These are phyloP conservation scores for Candida pseudofarinosa DNA, from an alignment of 805 yeast species.

Conservation along the genomic window DNA sequence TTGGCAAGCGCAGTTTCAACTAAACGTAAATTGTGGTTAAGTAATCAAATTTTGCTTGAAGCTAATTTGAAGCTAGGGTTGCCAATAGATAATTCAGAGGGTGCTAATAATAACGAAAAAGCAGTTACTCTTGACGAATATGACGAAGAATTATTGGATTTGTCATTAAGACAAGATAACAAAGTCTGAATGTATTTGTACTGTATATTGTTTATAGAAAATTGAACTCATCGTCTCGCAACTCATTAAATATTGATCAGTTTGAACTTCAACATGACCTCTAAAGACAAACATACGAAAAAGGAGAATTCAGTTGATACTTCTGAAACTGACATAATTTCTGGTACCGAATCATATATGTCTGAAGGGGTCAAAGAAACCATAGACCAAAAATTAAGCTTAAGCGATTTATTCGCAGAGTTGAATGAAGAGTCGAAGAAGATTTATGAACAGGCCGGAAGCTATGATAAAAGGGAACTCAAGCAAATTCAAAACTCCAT, in stretches of 20 bases:
- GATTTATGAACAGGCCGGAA: constrained; percentile 6
- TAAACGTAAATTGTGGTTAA: constrained; percentile 36
- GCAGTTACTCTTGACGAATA: constrained; percentile 7
- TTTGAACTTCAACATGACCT: background rate
- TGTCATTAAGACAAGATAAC: background rate
- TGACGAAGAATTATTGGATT: constrained; percentile 9
- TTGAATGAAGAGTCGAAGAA: constrained; percentile 19
- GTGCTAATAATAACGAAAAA: background rate
- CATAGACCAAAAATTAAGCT: constrained; percentile 13
- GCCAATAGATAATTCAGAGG: constrained; percentile 12
- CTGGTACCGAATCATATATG: constrained; percentile 21
- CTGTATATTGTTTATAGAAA: background rate
- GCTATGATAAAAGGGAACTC: constrained; percentile 16
- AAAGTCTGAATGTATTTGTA: background rate
- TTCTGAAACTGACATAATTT: constrained; percentile 19
- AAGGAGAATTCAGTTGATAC: constrained; percentile 13
- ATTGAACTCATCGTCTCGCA: background rate
- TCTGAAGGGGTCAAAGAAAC: constrained; percentile 14
- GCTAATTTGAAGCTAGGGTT: constrained; percentile 37
- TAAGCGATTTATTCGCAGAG: constrained; percentile 30
- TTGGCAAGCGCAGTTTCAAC: constrained; percentile 21
- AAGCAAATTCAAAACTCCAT: constrained; percentile 31
- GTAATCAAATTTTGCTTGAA: constrained; percentile 42
- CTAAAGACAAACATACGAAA: background rate
- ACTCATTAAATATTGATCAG: background rate